Evolutionary conservation across 2,329 filamentous ascomycete genomes (phyloP).

Genomic region (Claviceps digitariae): DNA sequence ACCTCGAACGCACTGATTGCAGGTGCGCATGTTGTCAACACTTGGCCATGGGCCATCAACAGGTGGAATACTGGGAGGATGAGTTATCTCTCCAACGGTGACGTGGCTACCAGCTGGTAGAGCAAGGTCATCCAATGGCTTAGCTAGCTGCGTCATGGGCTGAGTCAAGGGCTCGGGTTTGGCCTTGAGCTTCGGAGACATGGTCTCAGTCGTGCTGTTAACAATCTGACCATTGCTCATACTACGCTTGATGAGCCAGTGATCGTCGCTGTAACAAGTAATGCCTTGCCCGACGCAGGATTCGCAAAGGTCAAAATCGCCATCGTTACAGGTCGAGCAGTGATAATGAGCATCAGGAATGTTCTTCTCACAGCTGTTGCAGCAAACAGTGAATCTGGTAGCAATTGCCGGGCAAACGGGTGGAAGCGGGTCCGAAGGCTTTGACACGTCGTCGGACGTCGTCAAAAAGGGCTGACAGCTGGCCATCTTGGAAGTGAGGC

Average conservation of each 20-base stretch:
- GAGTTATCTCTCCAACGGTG: background rate
- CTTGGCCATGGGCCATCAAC: conserved; percentile 5
- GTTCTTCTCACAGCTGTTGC: conserved; percentile 73
- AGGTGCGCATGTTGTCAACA: conserved; percentile 43
- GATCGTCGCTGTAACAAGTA: conserved; percentile 62
- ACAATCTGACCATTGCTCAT: conserved; percentile 66
- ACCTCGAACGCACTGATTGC: conserved; percentile 48
- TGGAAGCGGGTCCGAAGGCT: background rate
- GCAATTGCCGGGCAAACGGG: background rate
- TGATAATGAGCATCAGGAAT: conserved; percentile 83
- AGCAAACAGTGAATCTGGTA: conserved; percentile 65
- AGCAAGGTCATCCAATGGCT: background rate
- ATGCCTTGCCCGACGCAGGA: conserved; percentile 62
- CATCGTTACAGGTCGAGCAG: conserved; percentile 83
- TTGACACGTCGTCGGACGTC: background rate
- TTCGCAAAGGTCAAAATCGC: conserved; percentile 88
- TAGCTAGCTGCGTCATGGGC: background rate
- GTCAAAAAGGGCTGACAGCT: conserved; percentile 1
- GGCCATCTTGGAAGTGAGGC: conserved; percentile 3
- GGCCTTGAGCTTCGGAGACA: conserved; percentile 48
- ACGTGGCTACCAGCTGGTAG: background rate
- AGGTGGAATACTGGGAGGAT: background rate
- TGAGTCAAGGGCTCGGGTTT: conserved; percentile 4
- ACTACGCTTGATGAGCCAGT: conserved; percentile 91
- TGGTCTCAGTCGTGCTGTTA: conserved; percentile 72